phyloP scores from a whole-genome alignment of 2,329 filamentous ascomycete species.

The Sporothrix mexicana region DNA sequence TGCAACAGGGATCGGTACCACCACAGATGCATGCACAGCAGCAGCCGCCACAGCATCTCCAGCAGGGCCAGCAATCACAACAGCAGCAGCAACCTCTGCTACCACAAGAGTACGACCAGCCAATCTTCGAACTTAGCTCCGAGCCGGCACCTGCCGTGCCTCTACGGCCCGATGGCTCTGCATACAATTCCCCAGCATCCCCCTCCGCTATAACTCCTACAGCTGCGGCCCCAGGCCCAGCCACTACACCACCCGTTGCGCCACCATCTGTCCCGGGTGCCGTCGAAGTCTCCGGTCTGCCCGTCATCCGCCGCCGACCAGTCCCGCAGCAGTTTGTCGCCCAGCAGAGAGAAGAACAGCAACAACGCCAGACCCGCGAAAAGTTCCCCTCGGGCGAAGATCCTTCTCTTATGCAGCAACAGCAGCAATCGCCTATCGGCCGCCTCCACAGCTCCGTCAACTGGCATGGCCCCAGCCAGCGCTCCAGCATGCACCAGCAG shows the following conservation, averaged over 20 bases:
- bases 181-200: background rate
- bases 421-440: background rate
- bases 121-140: constrained; percentile 25
- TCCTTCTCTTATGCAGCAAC: background rate
- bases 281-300: constrained; percentile 14
- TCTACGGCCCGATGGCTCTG: constrained; percentile 23
- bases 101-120: constrained; percentile 7
- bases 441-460: constrained; percentile 7
- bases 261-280: constrained; percentile 21
- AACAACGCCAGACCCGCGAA: constrained; percentile 24
- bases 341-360: constrained; percentile 29
- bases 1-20: background rate
- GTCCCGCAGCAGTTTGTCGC: constrained; percentile 25
- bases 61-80: background rate
- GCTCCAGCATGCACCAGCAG: constrained; percentile 40
- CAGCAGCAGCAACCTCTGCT: background rate
- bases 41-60: background rate
- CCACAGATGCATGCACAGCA: background rate
- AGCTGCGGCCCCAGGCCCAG: background rate
- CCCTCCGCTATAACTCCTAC: background rate
- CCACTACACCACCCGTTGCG: background rate
- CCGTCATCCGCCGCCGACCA: constrained; percentile 34
- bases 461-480: constrained; percentile 26
- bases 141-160: constrained; percentile 14
- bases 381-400: constrained; percentile 29